These are phyloP conservation scores for Triticum timopheevii DNA, from an alignment of 176 grass and related monocot genomes.

Conservation along the genomic window DNA sequence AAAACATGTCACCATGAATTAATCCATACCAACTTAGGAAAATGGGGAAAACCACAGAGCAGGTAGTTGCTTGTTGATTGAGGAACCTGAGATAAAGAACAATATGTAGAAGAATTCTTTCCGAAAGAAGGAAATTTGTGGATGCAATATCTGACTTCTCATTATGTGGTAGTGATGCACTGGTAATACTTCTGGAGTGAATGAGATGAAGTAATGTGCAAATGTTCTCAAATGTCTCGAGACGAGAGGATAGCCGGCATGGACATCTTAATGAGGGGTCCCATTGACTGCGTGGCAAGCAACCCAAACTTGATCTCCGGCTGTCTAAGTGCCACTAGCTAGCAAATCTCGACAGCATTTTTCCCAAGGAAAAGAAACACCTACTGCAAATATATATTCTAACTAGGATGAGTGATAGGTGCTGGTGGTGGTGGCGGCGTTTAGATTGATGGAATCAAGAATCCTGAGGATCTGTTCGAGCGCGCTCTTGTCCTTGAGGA, in stretches of 20 bases:
- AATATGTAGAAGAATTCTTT: neutral
- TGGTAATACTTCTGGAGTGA: neutral
- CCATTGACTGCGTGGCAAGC: too few species aligned
- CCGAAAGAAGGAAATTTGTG: neutral
- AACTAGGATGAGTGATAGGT: neutral
- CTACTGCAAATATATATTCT: too few species aligned
- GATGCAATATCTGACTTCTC: neutral
- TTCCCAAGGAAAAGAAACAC: too few species aligned
- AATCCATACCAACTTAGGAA: neutral
- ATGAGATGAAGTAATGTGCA: neutral
- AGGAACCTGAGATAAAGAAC: neutral
- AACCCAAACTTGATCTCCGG: too few species aligned
- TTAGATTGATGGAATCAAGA: conserved; percentile 51
- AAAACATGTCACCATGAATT: neutral
- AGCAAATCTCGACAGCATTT: too few species aligned
- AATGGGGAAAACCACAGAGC: neutral
- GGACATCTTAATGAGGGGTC: too few species aligned
- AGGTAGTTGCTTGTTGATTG: neutral
- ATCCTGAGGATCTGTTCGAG: conserved; percentile 54
- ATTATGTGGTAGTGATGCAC: neutral
- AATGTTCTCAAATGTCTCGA: too few species aligned
- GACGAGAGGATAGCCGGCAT: too few species aligned
- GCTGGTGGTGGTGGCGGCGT: conserved; percentile 8
- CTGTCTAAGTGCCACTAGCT: too few species aligned
- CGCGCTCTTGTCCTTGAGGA: conserved; percentile 60